Evolutionary conservation across 768 basidiomycete genomes (phyloP).

Genomic region (Tulasnella sp.): DNA sequence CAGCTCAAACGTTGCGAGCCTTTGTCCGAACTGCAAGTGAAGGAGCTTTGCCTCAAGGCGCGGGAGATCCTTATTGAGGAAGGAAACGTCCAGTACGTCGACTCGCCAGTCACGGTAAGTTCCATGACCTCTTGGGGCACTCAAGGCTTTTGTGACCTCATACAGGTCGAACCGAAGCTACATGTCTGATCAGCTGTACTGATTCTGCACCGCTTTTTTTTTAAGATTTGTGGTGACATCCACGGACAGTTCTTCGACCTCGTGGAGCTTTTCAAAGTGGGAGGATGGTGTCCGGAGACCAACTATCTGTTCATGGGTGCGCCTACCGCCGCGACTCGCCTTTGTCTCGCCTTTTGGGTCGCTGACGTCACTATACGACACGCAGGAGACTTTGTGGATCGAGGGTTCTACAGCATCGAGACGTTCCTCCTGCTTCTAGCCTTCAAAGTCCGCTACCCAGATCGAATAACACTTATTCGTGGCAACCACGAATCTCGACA

Average conservation of each 20-base stretch:
- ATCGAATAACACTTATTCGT: conserved; percentile 93
- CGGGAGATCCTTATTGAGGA: conserved; percentile 97
- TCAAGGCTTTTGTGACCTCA: neutral
- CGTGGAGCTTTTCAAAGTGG: conserved; percentile 83
- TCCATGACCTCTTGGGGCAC: neutral
- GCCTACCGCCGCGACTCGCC: conserved; percentile 45
- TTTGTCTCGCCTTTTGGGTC: conserved; percentile 34
- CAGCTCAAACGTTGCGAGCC: conserved; percentile 92
- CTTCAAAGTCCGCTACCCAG: conserved; percentile 95
- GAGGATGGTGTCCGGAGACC: conserved; percentile 83
- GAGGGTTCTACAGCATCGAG: conserved; percentile 96
- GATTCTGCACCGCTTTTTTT: neutral
- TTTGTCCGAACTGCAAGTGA: conserved; percentile 95
- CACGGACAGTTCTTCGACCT: conserved; percentile 57
- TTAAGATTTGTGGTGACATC: conserved; percentile 53
- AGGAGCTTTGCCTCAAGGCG: conserved; percentile 92
- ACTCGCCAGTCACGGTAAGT: conserved; percentile 83
- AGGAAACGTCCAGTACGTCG: conserved; percentile 94
- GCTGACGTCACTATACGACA: neutral
- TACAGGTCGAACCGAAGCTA: neutral
- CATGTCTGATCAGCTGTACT: neutral
- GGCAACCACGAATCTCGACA: conserved; percentile 98
- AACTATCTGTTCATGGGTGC: conserved; percentile 94
- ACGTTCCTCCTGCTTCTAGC: conserved; percentile 94
- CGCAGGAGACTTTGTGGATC: conserved; percentile 95